phyloP scores from a whole-genome alignment of 495 filamentous ascomycete species.

The Bacidia gigantensis region DNA sequence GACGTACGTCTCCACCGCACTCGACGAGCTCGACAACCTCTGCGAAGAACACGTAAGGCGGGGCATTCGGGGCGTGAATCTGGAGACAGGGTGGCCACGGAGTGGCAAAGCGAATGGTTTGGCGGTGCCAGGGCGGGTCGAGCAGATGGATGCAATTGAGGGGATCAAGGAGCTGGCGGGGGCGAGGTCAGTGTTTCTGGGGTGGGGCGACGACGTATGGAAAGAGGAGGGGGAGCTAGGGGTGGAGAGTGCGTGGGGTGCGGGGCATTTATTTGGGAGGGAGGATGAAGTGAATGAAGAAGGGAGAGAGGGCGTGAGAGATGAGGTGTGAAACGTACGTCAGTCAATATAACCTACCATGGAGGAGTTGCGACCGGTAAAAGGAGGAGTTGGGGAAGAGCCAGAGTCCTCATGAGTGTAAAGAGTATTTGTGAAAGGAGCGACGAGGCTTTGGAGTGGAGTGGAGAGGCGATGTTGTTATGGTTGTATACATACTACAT shows the following conservation, averaged over 20 bases:
- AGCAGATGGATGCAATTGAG: slow-evolving; percentile 62
- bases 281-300: not conserved
- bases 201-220: slow-evolving; percentile 68
- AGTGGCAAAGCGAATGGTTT: slow-evolving; percentile 51
- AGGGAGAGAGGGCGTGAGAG: not conserved
- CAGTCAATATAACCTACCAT: too few species aligned
- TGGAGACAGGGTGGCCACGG: slow-evolving; percentile 88
- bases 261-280: slow-evolving; percentile 16
- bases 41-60: slow-evolving; percentile 30
- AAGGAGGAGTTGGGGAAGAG: too few species aligned
- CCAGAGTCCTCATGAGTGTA: too few species aligned
- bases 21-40: slow-evolving; percentile 45
- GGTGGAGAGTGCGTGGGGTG: slow-evolving; percentile 75
- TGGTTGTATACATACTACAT: too few species aligned
- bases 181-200: slow-evolving; percentile 45
- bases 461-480: too few species aligned
- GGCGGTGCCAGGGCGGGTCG: slow-evolving; percentile 47
- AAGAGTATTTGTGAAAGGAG: too few species aligned
- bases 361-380: too few species aligned
- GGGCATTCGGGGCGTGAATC: slow-evolving; percentile 42
- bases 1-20: slow-evolving; percentile 52
- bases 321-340: not conserved
- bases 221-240: slow-evolving; percentile 53
- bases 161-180: slow-evolving; percentile 45
- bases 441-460: too few species aligned